These are phyloP conservation scores for Paecilomyces niveus DNA, from an alignment of 2,329 filamentous ascomycete species.

Conservation along the genomic window DNA sequence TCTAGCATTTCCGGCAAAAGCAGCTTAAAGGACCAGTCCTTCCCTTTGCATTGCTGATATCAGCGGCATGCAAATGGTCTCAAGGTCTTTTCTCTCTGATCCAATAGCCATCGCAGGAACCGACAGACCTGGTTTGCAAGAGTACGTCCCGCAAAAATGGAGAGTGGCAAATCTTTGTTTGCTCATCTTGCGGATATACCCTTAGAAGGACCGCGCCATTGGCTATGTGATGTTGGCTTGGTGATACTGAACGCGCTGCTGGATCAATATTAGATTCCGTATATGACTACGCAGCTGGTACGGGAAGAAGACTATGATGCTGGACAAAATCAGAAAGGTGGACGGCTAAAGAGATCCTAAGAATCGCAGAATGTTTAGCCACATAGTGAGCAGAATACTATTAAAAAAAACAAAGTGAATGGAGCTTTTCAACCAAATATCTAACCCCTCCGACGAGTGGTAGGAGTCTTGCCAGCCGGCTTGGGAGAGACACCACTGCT, in stretches of 20 bases:
- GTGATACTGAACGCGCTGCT: background rate
- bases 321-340: background rate
- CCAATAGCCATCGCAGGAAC: background rate
- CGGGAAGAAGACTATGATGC: background rate
- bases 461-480: conserved; percentile 42
- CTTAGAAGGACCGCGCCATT: background rate
- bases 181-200: background rate
- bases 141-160: background rate
- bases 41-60: background rate
- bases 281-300: background rate
- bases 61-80: background rate
- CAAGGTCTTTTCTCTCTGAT: background rate
- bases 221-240: background rate
- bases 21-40: background rate
- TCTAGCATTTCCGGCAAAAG: background rate
- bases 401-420: conserved; percentile 5
- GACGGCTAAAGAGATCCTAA: background rate
- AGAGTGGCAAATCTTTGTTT: background rate
- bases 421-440: background rate
- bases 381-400: conserved; percentile 3
- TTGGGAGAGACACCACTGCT: conserved; percentile 38
- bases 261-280: background rate
- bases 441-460: conserved; percentile 50
- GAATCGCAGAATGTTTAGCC: background rate
- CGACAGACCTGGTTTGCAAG: background rate